Evolutionary conservation across 2,329 filamentous ascomycete species (phyloP), one percentile per base, ranked within the genome.

Genomic region (Lecanicillium sp.): DNA sequence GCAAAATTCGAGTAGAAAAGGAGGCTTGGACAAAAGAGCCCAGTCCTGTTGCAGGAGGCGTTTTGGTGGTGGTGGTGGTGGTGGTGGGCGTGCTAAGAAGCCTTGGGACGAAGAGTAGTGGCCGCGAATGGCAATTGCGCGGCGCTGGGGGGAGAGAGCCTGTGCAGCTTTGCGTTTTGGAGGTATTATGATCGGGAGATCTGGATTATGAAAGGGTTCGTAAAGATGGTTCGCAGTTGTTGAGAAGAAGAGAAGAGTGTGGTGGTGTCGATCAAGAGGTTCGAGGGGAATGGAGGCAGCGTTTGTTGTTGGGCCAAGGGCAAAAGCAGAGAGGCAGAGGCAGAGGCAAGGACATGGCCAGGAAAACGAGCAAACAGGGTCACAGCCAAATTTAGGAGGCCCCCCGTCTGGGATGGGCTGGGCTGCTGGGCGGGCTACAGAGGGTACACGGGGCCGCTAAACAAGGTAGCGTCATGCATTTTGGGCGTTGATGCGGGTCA

Each of bases 1-100:
- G 41, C 14, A 35, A n/a, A n/a, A 30, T 20, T 35, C 30, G 32
- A 36, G 41, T 12, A n/a, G n/a, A 10, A 27, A 39, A 44, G 30
- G 41, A 44, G 41, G 41, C 41, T 44, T 44, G 37, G 42, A 44
- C 32, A 15, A n/a, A 33, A 30, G 24, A 12, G 19, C 24, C 30
- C 29, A 29, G 37, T 45, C 38, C 33, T 24, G 33, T 38, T 17
- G 33, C 33, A 45, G 43, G 43, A 38, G 14, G 43, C 43, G 32
- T 45, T 3, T 24, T 21, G 4, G 29, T 5, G 10, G 24, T 23
- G 20, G 41, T 44, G n/a, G n/a, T n/a, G n/a, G n/a, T n/a, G n/a
- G 41, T 40, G n/a, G 42, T 36, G 32, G 26, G 32, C 6, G 23
- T 44, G 20, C 33, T 37, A 29, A 19, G 23, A 32, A 14, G 15